phyloP scores from a whole-genome alignment of 2,329 filamentous ascomycete genomes.

The Hypoxylon sp. region DNA sequence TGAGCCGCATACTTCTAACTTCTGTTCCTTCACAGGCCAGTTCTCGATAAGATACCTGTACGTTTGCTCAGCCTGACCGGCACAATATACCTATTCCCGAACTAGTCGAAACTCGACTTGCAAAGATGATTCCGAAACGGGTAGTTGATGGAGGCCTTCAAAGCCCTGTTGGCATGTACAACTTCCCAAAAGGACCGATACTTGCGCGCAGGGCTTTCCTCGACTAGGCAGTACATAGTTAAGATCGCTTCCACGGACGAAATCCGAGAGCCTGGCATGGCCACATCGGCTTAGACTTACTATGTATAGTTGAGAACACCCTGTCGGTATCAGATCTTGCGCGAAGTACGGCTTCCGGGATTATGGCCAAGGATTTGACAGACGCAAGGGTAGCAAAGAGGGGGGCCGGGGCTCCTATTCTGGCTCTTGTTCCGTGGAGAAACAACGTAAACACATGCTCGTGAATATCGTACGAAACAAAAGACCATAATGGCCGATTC shows the following conservation, averaged over 20 bases:
- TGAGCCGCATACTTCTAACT: conserved; percentile 13
- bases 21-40: conserved; percentile 17
- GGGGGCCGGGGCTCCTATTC: conserved; percentile 29
- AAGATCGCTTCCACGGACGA: conserved; percentile 30
- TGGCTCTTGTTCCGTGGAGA: conserved; percentile 42
- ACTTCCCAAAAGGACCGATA: conserved; percentile 41
- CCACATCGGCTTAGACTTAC: conserved; percentile 38
- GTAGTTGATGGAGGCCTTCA: conserved; percentile 31
- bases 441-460: conserved; percentile 37
- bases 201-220: conserved; percentile 31
- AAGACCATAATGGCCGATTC: conserved; percentile 31
- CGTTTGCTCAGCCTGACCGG: conserved; percentile 5
- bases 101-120: conserved; percentile 26
- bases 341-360: conserved; percentile 38
- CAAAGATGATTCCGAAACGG: conserved; percentile 25
- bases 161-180: conserved; percentile 17
- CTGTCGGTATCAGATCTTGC: conserved; percentile 44
- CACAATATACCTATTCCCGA: conserved; percentile 28
- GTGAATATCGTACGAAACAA: conserved; percentile 39
- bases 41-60: conserved; percentile 9
- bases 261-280: conserved; percentile 33
- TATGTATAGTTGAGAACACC: conserved; percentile 37
- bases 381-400: conserved; percentile 28
- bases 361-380: conserved; percentile 43
- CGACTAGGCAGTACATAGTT: conserved; percentile 35